Conservation (phyloP, 768 basidiomycete species). For the Hygrocybe punicea region DNA sequence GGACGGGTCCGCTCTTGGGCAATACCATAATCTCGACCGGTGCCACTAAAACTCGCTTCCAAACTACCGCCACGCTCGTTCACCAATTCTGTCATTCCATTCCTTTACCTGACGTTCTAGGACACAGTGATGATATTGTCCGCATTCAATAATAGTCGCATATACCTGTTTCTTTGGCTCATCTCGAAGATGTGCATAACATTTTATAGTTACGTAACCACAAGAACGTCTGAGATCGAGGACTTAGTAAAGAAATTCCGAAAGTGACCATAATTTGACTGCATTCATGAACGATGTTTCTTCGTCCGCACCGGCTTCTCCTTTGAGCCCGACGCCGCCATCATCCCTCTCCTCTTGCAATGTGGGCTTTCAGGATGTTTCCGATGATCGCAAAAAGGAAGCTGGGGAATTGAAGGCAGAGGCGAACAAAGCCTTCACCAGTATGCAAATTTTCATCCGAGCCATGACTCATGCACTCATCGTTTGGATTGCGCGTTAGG, state of each 20-base stretch:
- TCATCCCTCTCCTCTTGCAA: slow-evolving; percentile 44
- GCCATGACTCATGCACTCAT: not conserved
- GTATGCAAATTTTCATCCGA: slow-evolving; percentile 45
- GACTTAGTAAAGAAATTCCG: not conserved
- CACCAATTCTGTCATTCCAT: too few species aligned
- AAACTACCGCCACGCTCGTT: slow-evolving; percentile 2
- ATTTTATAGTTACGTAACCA: not conserved
- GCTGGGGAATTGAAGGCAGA: slow-evolving; percentile 73
- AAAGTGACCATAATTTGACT: not conserved
- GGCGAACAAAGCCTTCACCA: slow-evolving; percentile 84
- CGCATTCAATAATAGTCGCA: not conserved
- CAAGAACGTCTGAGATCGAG: too few species aligned
- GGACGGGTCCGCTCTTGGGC: slow-evolving; percentile 56
- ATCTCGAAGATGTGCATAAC: not conserved
- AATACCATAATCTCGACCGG: slow-evolving; percentile 62
- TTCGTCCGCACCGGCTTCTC: slow-evolving; percentile 26
- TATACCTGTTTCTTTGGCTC: not conserved
- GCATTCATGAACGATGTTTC: slow-evolving; percentile 34
- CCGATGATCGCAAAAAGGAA: slow-evolving; percentile 65
- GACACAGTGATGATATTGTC: not conserved
- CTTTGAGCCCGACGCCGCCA: slow-evolving; percentile 52
- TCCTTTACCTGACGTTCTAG: too few species aligned
- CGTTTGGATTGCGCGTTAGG: slow-evolving; percentile 40
- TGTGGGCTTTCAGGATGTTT: slow-evolving; percentile 47
- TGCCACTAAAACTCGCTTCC: slow-evolving; percentile 20